phyloP scores from a whole-genome alignment of 2,329 filamentous ascomycete genomes.

The Endothia cerciana region DNA sequence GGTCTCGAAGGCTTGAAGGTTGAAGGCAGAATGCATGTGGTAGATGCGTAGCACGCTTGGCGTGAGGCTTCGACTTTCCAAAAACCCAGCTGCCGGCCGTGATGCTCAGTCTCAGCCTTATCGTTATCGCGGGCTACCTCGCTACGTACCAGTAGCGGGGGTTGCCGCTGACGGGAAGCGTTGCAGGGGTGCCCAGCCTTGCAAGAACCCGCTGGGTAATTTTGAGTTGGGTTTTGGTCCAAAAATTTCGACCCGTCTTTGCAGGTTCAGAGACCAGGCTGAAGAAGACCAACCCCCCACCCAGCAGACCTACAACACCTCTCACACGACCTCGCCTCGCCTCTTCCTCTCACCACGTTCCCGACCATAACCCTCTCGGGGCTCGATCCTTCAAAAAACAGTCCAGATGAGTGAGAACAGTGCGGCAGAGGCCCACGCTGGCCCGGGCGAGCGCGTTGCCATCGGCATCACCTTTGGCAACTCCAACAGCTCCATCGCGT shows the following conservation, averaged over 20 bases:
- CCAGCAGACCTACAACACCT: background rate
- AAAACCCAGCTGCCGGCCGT: slow-evolving; percentile 14
- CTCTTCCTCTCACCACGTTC: slow-evolving; percentile 27
- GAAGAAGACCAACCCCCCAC: background rate
- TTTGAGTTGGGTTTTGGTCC: slow-evolving; percentile 22
- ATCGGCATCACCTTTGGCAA: slow-evolving; percentile 99
- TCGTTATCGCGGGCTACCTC: slow-evolving; percentile 14
- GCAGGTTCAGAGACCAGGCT: background rate
- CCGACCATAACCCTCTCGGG: background rate
- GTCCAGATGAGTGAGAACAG: slow-evolving; percentile 51
- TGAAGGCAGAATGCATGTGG: background rate
- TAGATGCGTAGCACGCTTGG: background rate
- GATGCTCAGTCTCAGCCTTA: slow-evolving; percentile 8
- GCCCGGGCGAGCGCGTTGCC: slow-evolving; percentile 66
- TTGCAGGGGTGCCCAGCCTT: slow-evolving; percentile 19
- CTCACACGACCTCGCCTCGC: background rate
- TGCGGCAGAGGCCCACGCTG: slow-evolving; percentile 47
- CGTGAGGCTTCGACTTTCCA: background rate
- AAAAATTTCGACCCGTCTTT: slow-evolving; percentile 29
- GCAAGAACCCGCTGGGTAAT: slow-evolving; percentile 23
- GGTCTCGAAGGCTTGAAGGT: slow-evolving; percentile 8
- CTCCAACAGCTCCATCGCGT: slow-evolving; percentile 96
- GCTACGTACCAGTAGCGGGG: background rate
- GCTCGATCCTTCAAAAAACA: background rate
- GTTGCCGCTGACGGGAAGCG: background rate